Percentiles rank a stretch among this genome's conserved stretches.
Evolutionary conservation across 495 filamentous ascomycete species (phyloP).

Genomic region (Lepidopterella palustris): DNA sequence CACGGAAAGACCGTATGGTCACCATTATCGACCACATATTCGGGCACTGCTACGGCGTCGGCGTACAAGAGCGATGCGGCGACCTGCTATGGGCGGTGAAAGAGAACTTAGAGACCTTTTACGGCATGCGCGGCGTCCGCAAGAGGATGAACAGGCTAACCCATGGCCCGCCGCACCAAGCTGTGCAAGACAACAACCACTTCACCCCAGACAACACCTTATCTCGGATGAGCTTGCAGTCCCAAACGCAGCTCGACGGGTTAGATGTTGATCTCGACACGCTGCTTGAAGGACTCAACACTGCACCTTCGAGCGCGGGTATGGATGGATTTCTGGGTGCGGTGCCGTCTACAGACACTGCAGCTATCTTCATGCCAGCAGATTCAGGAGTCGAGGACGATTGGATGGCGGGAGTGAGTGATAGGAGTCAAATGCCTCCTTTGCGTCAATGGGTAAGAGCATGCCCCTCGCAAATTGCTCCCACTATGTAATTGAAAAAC

Average conservation of each 20-base stretch:
- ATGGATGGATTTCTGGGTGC: conserved; percentile 17
- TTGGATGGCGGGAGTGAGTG: conserved; percentile 2
- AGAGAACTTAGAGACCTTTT: conserved; percentile 26
- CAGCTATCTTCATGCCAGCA: conserved; percentile 22
- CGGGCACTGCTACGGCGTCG: conserved; percentile 29
- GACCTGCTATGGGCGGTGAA: conserved; percentile 28
- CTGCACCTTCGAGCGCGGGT: not conserved
- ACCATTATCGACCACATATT: conserved; percentile 30
- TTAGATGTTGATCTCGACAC: conserved; percentile 15
- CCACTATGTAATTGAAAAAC: not conserved
- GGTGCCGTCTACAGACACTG: conserved; percentile 13
- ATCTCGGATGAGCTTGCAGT: conserved; percentile 2
- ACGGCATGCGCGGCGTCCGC: conserved; percentile 22
- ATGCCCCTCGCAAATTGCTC: not conserved
- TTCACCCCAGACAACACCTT: not conserved
- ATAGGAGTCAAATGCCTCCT: not conserved
- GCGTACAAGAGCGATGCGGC: conserved; percentile 22
- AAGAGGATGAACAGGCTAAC: conserved; percentile 3
- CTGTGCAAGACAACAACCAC: not conserved
- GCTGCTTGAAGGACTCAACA: conserved; percentile 8
- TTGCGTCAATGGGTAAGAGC: not conserved
- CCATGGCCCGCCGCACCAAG: not conserved
- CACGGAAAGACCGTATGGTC: conserved; percentile 25
- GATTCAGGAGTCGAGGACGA: conserved; percentile 10
- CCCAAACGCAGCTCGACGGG: conserved; percentile 11